Evolutionary conservation across 352 stramenopile genomes (phyloP), one percentile per base, ranked within the genome.

Genomic region (Pythium brassicae): DNA sequence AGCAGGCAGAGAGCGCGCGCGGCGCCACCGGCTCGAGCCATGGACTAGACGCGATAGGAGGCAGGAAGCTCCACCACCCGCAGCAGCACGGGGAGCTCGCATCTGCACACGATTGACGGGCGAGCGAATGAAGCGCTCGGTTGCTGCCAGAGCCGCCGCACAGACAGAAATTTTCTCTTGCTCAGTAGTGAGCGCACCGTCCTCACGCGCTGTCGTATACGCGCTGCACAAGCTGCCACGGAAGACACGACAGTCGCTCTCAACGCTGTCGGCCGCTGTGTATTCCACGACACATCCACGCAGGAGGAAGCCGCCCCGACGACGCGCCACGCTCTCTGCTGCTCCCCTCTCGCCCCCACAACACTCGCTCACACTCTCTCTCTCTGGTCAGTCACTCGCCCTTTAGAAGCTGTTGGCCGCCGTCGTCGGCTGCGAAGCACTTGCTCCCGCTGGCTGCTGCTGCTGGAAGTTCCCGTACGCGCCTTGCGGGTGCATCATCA

Each of bases 41-140:
- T 26, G 50, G 32, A 55, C 59, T 72, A 60, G 61, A 62, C 46
- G 50, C 57, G 47, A 61, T 65, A 69, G 62, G 52, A 69, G 62
- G 52, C 17, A 69, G 56, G 57, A 69, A 65, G 53, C 40, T 23
- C 4, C 40, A 53, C 4, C 66, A 55, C 12, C 34, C 19, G 43
- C 50, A 55, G 34, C 29, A 47, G 43, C 53, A 65, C 57, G 50
- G 40, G 39, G 61, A 54, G 35, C 55, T 58, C 29, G 22, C 43
- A 40, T 12, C 34, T n/a, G 29, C 50, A 17, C 47, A 58, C 39
- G 55, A 67, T 27, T 67, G 61, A 64, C 1, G 23, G 40, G 39
- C 40, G 25, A 35, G 26, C 50, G 22, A 27, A 25, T 8, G 43
- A 32, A 40, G 19, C 23, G n/a, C 19, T 22, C 15, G 15, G 8